Evolutionary conservation across 108 stramenopile genomes (phyloP).

Genomic region (Nitzschia putrida): DNA sequence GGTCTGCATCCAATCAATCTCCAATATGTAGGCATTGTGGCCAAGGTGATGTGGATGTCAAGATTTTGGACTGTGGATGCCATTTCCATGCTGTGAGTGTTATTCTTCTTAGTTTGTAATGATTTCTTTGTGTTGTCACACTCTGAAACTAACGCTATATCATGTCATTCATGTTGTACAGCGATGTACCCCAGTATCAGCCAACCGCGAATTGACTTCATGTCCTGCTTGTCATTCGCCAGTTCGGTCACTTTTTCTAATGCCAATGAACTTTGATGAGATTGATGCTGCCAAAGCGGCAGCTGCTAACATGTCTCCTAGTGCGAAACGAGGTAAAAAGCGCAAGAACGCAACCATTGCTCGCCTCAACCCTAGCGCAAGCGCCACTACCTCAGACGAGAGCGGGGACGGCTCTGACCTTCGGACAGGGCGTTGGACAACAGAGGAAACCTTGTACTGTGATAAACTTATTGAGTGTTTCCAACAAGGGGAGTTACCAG

Average conservation of each 20-base stretch:
- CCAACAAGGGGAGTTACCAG: constrained; percentile 68
- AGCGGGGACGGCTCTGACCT: constrained; percentile 44
- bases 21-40: constrained; percentile 31
- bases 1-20: neutral
- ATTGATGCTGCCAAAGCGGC: constrained; percentile 51
- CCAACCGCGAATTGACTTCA: constrained; percentile 8
- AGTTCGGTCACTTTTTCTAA: constrained; percentile 24
- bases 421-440: constrained; percentile 82
- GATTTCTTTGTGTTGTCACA: neutral
- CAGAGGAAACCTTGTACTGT: constrained; percentile 76
- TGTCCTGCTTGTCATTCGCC: constrained; percentile 42
- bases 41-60: constrained; percentile 34
- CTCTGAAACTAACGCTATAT: neutral
- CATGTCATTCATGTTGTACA: constrained; percentile 5
- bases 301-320: constrained; percentile 44
- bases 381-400: constrained; percentile 21
- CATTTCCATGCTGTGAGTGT: constrained; percentile 42
- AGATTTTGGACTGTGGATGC: constrained; percentile 40
- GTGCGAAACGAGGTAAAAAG: constrained; percentile 54
- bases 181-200: constrained; percentile 41
- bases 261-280: constrained; percentile 59
- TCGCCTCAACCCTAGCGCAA: constrained; percentile 46
- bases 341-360: constrained; percentile 61
- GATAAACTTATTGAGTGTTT: constrained; percentile 81
- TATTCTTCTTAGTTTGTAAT: neutral